Evolutionary conservation across 2,329 filamentous ascomycete species (phyloP).

Genomic region (Fusarium scirpi): DNA sequence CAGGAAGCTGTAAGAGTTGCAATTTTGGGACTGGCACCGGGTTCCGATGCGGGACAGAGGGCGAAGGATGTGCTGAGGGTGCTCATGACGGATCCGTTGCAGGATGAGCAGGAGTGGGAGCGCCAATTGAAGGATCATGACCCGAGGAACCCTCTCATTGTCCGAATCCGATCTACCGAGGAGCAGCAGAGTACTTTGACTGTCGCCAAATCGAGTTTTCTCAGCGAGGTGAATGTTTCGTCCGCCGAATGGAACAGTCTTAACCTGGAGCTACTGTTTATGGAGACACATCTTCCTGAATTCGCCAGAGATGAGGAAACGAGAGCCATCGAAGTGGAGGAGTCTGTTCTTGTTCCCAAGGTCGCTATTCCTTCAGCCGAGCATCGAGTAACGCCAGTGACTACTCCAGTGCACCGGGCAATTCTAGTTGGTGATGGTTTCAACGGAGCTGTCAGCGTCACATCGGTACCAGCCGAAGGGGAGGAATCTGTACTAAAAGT

Average conservation of each 20-base stretch:
- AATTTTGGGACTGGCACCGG: conserved; percentile 62
- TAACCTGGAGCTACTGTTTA: conserved; percentile 73
- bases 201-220: conserved; percentile 52
- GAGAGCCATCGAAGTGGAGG: conserved; percentile 60
- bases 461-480: conserved; percentile 57
- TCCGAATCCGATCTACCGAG: conserved; percentile 62
- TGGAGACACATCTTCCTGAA: conserved; percentile 60
- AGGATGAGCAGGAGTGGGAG: conserved; percentile 74
- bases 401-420: conserved; percentile 86
- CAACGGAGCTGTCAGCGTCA: conserved; percentile 70
- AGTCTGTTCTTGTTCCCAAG: conserved; percentile 79
- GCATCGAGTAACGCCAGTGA: conserved; percentile 73
- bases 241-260: conserved; percentile 71
- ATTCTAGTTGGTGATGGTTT: conserved; percentile 81
- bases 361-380: conserved; percentile 77
- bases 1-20: conserved; percentile 70
- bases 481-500: conserved; percentile 63
- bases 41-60: conserved; percentile 56
- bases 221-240: conserved; percentile 72
- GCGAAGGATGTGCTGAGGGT: conserved; percentile 76
- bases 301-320: conserved; percentile 48
- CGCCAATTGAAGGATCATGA: conserved; percentile 66
- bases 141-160: conserved; percentile 68
- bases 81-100: conserved; percentile 77
- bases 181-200: conserved; percentile 48